phyloP scores from a whole-genome alignment of 2,329 filamentous ascomycete species.

The Phialocephala subalpina region DNA sequence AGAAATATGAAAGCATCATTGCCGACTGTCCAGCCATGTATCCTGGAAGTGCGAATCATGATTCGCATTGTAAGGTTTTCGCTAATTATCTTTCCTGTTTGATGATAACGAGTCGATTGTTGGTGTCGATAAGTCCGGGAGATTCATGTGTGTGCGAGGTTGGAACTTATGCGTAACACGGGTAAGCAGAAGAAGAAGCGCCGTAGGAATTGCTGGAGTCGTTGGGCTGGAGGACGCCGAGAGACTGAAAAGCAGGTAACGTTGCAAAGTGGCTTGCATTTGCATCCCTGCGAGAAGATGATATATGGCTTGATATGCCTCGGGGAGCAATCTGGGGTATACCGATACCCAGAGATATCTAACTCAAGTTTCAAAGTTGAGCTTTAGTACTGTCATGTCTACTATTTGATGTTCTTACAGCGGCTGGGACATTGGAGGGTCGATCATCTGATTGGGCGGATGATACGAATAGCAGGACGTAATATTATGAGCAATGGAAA shows the following conservation, averaged over 20 bases:
- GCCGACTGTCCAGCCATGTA: constrained; percentile 13
- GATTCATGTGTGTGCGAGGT: constrained; percentile 5
- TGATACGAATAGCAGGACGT: neutral
- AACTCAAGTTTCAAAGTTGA: neutral
- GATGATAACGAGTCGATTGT: constrained; percentile 35
- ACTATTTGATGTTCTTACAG: neutral
- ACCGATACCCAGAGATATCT: neutral
- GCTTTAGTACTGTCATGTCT: neutral
- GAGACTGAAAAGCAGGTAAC: neutral
- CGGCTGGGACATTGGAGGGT: neutral
- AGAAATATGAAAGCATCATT: constrained; percentile 19
- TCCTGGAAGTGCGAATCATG: constrained; percentile 30
- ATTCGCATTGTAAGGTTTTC: constrained; percentile 34
- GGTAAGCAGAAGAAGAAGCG: neutral
- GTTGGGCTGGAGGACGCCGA: neutral
- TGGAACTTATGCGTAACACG: no score
- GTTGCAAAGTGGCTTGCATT: neutral
- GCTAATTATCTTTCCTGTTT: constrained; percentile 41
- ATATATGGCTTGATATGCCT: neutral
- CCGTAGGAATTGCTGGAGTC: neutral
- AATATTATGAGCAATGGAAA: neutral
- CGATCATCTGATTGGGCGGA: neutral
- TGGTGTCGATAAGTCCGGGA: constrained; percentile 27
- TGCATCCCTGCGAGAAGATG: neutral
- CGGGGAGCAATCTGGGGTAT: neutral